These are phyloP conservation scores for Plasmodium reichenowi DNA, from an alignment of 169 alveolate genomes.

Conservation along the genomic window DNA sequence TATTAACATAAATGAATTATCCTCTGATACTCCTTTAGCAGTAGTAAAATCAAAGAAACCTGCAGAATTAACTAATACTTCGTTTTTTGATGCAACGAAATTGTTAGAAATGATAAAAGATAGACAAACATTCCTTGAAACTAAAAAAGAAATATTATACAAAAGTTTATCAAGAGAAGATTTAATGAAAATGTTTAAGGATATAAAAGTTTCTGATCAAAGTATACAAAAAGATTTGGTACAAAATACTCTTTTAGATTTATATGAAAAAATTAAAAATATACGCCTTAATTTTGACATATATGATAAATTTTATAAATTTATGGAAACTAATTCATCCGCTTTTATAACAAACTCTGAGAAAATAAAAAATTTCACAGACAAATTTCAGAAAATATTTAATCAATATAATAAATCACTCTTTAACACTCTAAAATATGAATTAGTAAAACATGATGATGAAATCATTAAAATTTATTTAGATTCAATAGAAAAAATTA, in stretches of 20 bases:
- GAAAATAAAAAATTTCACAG: conserved; percentile 61
- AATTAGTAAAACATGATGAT: conserved; percentile 68
- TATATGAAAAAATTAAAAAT: conserved; percentile 60
- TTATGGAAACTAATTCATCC: conserved; percentile 46
- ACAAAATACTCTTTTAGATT: conserved; percentile 40
- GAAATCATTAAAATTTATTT: conserved; percentile 51
- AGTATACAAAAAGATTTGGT: conserved; percentile 11
- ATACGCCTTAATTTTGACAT: conserved; percentile 26
- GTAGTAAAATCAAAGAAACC: background rate
- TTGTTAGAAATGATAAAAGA: conserved; percentile 67
- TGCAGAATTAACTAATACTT: background rate
- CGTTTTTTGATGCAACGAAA: conserved; percentile 52
- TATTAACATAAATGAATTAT: background rate
- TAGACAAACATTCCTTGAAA: conserved; percentile 43
- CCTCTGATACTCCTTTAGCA: background rate
- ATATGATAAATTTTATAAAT: conserved; percentile 68
- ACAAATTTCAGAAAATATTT: conserved; percentile 35
- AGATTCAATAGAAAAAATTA: conserved; percentile 56
- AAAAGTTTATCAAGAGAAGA: conserved; percentile 57
- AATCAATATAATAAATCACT: conserved; percentile 46
- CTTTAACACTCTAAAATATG: conserved; percentile 44
- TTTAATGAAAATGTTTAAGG: conserved; percentile 49
- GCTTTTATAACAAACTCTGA: conserved; percentile 61
- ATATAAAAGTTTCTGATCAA: conserved; percentile 26
- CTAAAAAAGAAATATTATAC: conserved; percentile 37